phyloP scores from a whole-genome alignment of 2,329 filamentous ascomycete genomes.

The Ceratocystis variospora region DNA sequence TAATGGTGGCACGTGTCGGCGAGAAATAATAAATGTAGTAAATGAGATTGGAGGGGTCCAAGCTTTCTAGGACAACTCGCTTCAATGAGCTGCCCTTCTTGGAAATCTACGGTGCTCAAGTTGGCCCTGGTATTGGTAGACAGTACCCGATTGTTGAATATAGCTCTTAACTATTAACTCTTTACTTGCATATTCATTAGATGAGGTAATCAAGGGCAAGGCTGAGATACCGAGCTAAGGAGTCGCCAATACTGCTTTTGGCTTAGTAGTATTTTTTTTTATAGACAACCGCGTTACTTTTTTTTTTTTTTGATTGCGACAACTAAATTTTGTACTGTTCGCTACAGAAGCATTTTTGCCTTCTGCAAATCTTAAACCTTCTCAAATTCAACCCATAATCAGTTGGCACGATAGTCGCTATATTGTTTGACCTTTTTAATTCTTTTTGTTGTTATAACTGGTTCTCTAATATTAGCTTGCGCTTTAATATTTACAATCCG shows the following conservation, averaged over 20 bases:
- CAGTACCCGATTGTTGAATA: not conserved
- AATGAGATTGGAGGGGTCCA: conserved; percentile 22
- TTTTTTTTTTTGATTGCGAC: not conserved
- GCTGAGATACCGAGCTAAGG: not conserved
- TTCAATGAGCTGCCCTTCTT: conserved; percentile 5
- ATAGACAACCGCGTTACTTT: not conserved
- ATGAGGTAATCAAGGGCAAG: not conserved
- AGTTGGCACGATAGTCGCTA: not conserved
- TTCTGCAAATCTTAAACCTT: not conserved
- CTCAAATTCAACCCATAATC: not conserved
- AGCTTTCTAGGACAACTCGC: not conserved
- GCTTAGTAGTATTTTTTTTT: not conserved
- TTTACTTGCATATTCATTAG: not conserved
- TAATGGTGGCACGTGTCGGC: not conserved
- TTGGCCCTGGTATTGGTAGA: too few relatives aligned
- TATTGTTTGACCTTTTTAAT: not conserved
- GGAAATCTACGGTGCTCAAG: not conserved
- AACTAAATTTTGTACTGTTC: not conserved
- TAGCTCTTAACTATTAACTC: not conserved
- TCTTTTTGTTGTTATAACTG: not conserved
- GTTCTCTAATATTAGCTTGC: not conserved
- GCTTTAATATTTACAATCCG: not conserved
- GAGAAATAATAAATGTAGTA: not conserved
- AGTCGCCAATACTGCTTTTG: not conserved
- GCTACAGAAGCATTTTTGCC: not conserved